Evolutionary conservation across 805 yeast species (phyloP), one percentile per base, ranked within the genome.

Genomic region (Saccharomycopsis capsularis): DNA sequence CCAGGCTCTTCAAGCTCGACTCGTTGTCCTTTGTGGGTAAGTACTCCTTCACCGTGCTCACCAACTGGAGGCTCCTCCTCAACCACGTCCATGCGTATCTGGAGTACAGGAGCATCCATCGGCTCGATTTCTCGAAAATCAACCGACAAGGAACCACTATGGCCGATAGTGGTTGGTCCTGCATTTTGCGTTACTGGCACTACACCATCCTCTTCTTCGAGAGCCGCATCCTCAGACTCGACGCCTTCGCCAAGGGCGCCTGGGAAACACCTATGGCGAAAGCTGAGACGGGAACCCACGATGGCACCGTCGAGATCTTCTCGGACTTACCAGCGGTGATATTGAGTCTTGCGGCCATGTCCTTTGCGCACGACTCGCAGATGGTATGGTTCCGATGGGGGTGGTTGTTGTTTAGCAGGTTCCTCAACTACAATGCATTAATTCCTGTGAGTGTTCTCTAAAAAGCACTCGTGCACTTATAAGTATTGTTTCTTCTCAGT

Each of bases 331-430:
- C 62, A 53, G 29, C 62, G 0, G 44, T 55, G 0, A 50, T 67
- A 1, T 47, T 68, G 13, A 60, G 74, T 3, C 70, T 81, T 47
- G 74, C 83, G 0, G 85, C 95, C 3, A 88, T 91, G 96, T 67
- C 81, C 2, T 72, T 73, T 55, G 95, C 85, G 2, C 98, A 93
- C 65, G 71, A 72, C 54, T 79, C 95, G 1, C 99, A 93, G 63
- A 85, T 93, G 85, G 90, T 84, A 6, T 91, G 97, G 97, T 93
- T 83, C 63, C 73, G 99, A 56, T 85, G 85, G 68, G 82, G 88
- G 1, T 93, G 97, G 96, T 69, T 93, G 60, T 51, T 76, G 4
- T 64, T 81, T 15, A 83, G 95, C 52, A 71, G 90, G 53, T 91
- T 88, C 65, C 76, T 86, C 70, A 79, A 81, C 39, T 75, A 76